Evolutionary conservation across 495 filamentous ascomycete species (phyloP).

Genomic region (Penicillium pancosmium): DNA sequence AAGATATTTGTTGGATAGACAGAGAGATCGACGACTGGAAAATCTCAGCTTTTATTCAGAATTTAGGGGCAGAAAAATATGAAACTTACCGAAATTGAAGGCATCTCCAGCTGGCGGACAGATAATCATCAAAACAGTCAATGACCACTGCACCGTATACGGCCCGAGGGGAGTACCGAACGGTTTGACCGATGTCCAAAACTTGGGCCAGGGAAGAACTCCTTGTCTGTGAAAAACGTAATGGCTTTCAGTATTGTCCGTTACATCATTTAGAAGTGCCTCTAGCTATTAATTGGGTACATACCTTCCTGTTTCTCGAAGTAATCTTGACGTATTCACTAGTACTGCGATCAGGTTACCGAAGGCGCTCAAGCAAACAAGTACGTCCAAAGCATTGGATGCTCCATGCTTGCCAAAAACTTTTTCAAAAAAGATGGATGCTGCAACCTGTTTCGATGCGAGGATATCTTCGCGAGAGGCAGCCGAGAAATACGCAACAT

Average conservation of each 20-base stretch:
- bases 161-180: constrained; percentile 65
- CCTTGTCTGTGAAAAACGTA: constrained; percentile 53
- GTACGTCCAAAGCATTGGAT: constrained; percentile 57
- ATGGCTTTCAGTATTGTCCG: no score
- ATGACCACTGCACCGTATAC: constrained; percentile 58
- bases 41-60: neutral
- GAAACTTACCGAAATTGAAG: constrained; percentile 57
- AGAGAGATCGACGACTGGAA: constrained; percentile 56
- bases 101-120: constrained; percentile 69
- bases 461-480: constrained; percentile 57
- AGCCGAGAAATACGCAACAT: constrained; percentile 64
- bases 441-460: constrained; percentile 55
- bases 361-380: constrained; percentile 65
- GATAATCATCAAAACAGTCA: constrained; percentile 66
- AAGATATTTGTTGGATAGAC: constrained; percentile 58
- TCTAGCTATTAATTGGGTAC: neutral
- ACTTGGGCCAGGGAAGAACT: constrained; percentile 61
- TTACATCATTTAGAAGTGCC: no score
- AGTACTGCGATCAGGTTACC: constrained; percentile 64
- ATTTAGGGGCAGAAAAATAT: neutral
- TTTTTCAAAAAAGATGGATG: constrained; percentile 60
- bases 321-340: constrained; percentile 58
- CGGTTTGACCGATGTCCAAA: constrained; percentile 66
- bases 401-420: constrained; percentile 59
- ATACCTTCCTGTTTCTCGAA: constrained; percentile 60